Evolutionary conservation across 2,329 filamentous ascomycete genomes (phyloP).

Genomic region (Fusarium albidum): DNA sequence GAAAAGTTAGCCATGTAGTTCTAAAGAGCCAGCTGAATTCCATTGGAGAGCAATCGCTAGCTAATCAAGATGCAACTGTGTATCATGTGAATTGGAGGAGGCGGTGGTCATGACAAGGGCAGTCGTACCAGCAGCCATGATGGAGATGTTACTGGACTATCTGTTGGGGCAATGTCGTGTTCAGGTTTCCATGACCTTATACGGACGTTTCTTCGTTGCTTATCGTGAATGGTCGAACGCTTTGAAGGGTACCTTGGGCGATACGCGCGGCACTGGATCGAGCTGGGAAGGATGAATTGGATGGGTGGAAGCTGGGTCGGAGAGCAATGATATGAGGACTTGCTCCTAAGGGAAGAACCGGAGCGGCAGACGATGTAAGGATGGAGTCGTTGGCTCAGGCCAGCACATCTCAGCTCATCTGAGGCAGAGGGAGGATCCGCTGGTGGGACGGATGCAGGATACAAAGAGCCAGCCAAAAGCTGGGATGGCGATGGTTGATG

Average conservation of each 20-base stretch:
- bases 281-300: not conserved
- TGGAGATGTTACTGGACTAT: constrained; percentile 27
- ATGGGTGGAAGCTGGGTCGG: not conserved
- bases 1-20: constrained; percentile 29
- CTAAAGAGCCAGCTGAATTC: not conserved
- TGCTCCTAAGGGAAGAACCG: constrained; percentile 7
- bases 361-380: constrained; percentile 9
- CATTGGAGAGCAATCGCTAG: not conserved
- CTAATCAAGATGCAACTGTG: not conserved
- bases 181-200: constrained; percentile 31
- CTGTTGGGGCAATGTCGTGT: constrained; percentile 28
- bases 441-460: constrained; percentile 16
- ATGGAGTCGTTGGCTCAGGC: constrained; percentile 10
- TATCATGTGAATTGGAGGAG: not conserved
- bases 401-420: constrained; percentile 17
- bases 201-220: constrained; percentile 17
- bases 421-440: constrained; percentile 5
- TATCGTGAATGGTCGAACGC: constrained; percentile 10
- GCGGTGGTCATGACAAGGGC: constrained; percentile 4
- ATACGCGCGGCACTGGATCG: not conserved
- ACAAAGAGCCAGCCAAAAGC: constrained; percentile 20
- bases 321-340: not conserved
- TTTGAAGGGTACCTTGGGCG: constrained; percentile 14
- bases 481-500: constrained; percentile 31
- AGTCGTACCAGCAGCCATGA: constrained; percentile 39